A percentile compares a stretch with the other conserved stretches of the same genome.
Conservation (phyloP, 495 filamentous ascomycete species). For the Pseudotulostoma volvatum region DNA sequence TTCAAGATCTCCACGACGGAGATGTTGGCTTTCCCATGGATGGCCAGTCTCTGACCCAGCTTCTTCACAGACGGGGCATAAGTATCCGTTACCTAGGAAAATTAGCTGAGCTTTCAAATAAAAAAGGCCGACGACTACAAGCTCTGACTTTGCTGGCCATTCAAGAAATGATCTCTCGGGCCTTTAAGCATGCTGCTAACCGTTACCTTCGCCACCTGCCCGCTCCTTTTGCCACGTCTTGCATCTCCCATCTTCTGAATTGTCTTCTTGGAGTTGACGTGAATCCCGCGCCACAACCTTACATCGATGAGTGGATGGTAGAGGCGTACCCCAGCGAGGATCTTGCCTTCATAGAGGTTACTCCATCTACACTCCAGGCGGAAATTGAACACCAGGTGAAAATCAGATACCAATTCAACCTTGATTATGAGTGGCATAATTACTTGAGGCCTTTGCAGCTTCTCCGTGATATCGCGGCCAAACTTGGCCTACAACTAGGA, state of each 20-base stretch:
- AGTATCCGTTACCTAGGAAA: slow-evolving; percentile 91
- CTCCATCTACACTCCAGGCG: slow-evolving; percentile 48
- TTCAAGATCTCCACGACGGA: slow-evolving; percentile 75
- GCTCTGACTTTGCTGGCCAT: slow-evolving; percentile 59
- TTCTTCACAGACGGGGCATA: slow-evolving; percentile 94
- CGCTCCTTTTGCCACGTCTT: slow-evolving; percentile 53
- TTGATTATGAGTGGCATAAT: slow-evolving; percentile 48
- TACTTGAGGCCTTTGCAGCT: slow-evolving; percentile 61
- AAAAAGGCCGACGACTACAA: slow-evolving; percentile 51
- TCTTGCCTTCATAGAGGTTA: slow-evolving; percentile 60
- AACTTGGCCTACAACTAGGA: slow-evolving; percentile 79
- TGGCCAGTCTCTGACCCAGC: slow-evolving; percentile 68
- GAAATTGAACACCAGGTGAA: slow-evolving; percentile 58
- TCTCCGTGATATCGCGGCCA: slow-evolving; percentile 75
- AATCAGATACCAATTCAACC: slow-evolving; percentile 58
- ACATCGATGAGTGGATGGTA: slow-evolving; percentile 58
- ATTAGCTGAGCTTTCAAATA: slow-evolving; percentile 50
- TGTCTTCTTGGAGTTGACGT: slow-evolving; percentile 69
- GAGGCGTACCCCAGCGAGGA: slow-evolving; percentile 70
- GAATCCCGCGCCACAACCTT: slow-evolving; percentile 58
- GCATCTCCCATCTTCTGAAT: slow-evolving; percentile 80
- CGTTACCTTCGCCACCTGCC: slow-evolving; percentile 69
- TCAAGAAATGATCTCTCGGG: slow-evolving; percentile 86
- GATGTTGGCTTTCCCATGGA: slow-evolving; percentile 98
- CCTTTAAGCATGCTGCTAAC: slow-evolving; percentile 84